Evolutionary conservation across 208 protist genomes (phyloP).

Genomic region (Balamuthia mandrillaris): DNA sequence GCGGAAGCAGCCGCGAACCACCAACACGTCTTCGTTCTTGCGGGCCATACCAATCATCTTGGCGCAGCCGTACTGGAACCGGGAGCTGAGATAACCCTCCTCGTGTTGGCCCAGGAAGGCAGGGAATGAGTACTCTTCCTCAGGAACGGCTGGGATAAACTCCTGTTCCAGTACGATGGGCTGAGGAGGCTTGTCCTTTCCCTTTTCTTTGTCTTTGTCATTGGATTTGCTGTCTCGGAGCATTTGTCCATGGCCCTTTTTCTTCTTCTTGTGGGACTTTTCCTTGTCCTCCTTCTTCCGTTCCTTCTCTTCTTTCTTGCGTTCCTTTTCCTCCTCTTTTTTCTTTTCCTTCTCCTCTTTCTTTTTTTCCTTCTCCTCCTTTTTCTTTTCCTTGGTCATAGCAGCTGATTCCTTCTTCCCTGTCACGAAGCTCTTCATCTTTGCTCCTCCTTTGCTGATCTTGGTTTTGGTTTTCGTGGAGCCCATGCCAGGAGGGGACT

Average conservation of each 20-base stretch:
- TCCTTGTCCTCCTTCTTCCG: neutral
- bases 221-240: neutral
- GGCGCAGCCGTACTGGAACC: neutral
- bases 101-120: neutral
- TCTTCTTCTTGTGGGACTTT: neutral
- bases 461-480: neutral
- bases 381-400: neutral
- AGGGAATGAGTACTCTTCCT: too few relatives aligned
- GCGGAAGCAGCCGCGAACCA: slow-evolving; percentile 45
- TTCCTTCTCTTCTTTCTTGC: neutral
- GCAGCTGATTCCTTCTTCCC: neutral
- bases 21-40: slow-evolving; percentile 27
- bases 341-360: neutral
- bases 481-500: neutral
- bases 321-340: neutral
- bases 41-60: slow-evolving; percentile 31
- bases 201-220: slow-evolving; percentile 1
- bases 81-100: neutral
- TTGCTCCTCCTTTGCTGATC: neutral
- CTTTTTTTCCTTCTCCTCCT: neutral
- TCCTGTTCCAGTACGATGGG: neutral
- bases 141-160: too few relatives aligned
- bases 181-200: neutral
- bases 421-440: neutral
- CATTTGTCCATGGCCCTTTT: neutral